Conservation (phyloP, 108 stramenopile genomes). For the Nitzschia sp. region DNA sequence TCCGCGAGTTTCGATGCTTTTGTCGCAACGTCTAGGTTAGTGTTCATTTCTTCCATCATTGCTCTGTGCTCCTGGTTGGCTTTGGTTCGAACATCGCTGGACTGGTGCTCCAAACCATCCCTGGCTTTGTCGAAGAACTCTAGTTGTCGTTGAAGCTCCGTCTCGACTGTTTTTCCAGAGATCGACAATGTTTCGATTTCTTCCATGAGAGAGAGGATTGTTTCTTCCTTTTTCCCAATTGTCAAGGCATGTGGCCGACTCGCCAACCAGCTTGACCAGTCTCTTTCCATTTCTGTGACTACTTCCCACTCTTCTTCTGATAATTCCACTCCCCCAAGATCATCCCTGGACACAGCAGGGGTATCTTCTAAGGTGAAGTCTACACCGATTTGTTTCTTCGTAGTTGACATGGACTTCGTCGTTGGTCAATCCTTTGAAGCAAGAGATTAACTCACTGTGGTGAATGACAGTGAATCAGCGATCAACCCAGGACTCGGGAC, state of each 20-base stretch:
- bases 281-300: conserved; percentile 35
- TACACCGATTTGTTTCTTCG: no score
- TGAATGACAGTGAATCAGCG: no score
- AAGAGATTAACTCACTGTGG: no score
- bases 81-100: conserved; percentile 5
- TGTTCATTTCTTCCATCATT: conserved; percentile 10
- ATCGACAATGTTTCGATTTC: conserved; percentile 15
- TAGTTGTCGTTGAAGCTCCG: conserved; percentile 42
- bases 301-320: conserved; percentile 9
- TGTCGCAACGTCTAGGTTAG: conserved; percentile 26
- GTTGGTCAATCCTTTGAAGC: no score
- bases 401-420: no score
- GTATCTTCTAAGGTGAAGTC: neutral
- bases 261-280: conserved; percentile 25
- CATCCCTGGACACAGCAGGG: neutral
- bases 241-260: conserved; percentile 23
- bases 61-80: conserved; percentile 19
- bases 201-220: conserved; percentile 21
- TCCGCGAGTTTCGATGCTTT: conserved; percentile 17
- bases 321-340: conserved; percentile 13
- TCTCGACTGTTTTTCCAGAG: conserved; percentile 28
- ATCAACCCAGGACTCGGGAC: no score
- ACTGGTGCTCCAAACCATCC: conserved; percentile 30
- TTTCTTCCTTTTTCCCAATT: conserved; percentile 25
- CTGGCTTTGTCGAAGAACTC: conserved; percentile 35